These are phyloP conservation scores for Eutypella sp. DNA, from an alignment of 2,329 filamentous ascomycete species.

Conservation along the genomic window DNA sequence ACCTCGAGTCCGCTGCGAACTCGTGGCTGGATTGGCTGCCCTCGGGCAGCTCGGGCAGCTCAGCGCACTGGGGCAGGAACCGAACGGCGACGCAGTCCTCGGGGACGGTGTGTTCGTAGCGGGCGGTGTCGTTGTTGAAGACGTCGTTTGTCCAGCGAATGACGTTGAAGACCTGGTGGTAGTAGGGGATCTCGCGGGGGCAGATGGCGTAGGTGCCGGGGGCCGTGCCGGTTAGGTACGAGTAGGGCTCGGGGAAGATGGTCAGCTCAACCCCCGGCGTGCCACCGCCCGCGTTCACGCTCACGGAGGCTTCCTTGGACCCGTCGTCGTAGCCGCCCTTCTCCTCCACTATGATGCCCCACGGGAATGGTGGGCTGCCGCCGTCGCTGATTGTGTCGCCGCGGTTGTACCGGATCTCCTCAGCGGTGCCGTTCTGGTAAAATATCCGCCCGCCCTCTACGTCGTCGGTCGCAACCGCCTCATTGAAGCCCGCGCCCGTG, in stretches of 20 bases:
- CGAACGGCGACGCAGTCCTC: slow-evolving; percentile 37
- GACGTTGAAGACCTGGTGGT: slow-evolving; percentile 31
- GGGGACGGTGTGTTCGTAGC: slow-evolving; percentile 24
- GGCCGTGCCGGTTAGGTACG: slow-evolving; percentile 21
- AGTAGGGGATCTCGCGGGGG: slow-evolving; percentile 37
- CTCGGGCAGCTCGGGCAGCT: slow-evolving; percentile 30
- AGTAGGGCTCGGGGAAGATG: slow-evolving; percentile 30
- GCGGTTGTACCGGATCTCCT: slow-evolving; percentile 24
- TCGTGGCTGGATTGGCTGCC: slow-evolving; percentile 35
- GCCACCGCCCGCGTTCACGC: slow-evolving; percentile 33
- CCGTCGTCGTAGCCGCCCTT: slow-evolving; percentile 14
- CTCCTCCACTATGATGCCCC: slow-evolving; percentile 28
- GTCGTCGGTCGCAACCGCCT: slow-evolving; percentile 29
- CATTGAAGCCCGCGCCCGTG: slow-evolving; percentile 35
- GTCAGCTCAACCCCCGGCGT: slow-evolving; percentile 30
- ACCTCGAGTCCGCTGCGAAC: slow-evolving; percentile 31
- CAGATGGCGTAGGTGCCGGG: slow-evolving; percentile 38
- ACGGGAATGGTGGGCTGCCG: slow-evolving; percentile 34
- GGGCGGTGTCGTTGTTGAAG: slow-evolving; percentile 8
- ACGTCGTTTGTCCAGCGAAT: slow-evolving; percentile 32
- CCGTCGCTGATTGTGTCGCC: slow-evolving; percentile 36
- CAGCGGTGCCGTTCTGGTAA: slow-evolving; percentile 43
- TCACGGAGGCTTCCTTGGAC: slow-evolving; percentile 25
- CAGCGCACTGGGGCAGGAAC: slow-evolving; percentile 39
- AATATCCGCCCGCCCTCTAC: slow-evolving; percentile 31